These are phyloP conservation scores for Bocquillonia castaneifolia DNA, from an alignment of 441 rosid species.

Conservation along the genomic window DNA sequence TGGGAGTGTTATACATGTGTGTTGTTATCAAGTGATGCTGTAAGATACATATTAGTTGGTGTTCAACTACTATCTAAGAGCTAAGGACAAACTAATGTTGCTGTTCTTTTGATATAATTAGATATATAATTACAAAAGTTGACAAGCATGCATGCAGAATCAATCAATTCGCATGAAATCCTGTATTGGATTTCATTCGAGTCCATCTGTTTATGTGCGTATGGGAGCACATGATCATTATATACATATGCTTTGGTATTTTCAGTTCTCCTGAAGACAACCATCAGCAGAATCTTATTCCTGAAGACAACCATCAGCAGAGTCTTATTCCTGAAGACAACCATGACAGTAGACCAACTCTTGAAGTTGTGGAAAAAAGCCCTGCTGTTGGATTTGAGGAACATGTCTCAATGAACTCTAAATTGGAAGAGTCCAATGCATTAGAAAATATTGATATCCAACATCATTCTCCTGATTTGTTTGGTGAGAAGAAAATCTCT, in stretches of 20 bases:
- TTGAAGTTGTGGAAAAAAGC: slow-evolving; percentile 44
- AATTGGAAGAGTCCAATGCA: slow-evolving; percentile 36
- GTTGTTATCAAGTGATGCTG: neutral
- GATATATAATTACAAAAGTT: neutral
- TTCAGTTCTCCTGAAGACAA: slow-evolving; percentile 79
- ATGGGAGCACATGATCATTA: neutral
- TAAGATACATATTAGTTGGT: neutral
- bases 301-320: slow-evolving; percentile 44
- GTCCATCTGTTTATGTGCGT: neutral
- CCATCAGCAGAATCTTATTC: slow-evolving; percentile 36
- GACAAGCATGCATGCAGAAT: neutral
- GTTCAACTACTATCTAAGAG: neutral
- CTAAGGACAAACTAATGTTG: neutral
- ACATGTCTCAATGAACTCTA: slow-evolving; percentile 35
- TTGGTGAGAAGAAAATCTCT: slow-evolving; percentile 59
- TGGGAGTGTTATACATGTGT: neutral
- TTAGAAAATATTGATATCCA: slow-evolving; percentile 45
- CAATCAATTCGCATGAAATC: neutral
- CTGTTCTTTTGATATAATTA: neutral
- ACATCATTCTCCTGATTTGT: slow-evolving; percentile 53
- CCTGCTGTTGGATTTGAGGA: slow-evolving; percentile 34
- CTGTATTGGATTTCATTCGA: neutral
- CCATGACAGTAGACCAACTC: slow-evolving; percentile 39
- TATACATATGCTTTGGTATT: slow-evolving; percentile 17
- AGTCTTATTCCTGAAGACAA: slow-evolving; percentile 46